Conservation (phyloP, 768 basidiomycete genomes). For the Lyophyllum atratum region DNA sequence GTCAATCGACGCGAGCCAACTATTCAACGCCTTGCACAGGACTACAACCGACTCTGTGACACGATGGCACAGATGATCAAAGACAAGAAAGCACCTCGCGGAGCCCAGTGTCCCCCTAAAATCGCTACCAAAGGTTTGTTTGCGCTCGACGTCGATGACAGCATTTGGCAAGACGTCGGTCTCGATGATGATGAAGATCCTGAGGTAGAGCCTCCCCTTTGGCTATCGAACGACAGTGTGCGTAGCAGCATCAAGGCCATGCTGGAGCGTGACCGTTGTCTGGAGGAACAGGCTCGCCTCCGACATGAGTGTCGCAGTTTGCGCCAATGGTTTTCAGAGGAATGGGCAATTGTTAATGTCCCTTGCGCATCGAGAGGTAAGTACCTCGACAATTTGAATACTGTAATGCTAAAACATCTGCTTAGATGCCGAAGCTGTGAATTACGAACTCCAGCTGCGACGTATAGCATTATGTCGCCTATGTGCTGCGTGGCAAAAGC, state of each 20-base stretch:
- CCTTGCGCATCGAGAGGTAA: neutral
- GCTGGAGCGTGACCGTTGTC: neutral
- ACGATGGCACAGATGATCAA: too few species aligned
- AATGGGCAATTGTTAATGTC: neutral
- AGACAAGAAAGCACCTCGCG: too few species aligned
- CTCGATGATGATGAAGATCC: conserved; percentile 20
- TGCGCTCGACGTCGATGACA: conserved; percentile 28
- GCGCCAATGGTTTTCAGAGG: neutral
- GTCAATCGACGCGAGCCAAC: neutral
- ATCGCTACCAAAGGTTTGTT: conserved; percentile 17
- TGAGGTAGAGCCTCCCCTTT: neutral
- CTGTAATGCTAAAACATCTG: neutral
- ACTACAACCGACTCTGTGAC: too few species aligned
- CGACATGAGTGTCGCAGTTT: neutral
- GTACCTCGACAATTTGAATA: neutral
- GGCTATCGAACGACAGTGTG: neutral
- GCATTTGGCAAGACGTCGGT: conserved; percentile 31
- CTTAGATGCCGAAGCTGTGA: neutral
- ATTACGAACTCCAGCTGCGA: neutral
- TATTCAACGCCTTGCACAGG: neutral
- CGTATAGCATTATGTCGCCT: neutral
- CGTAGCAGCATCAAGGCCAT: neutral
- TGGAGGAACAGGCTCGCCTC: neutral
- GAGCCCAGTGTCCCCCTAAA: conserved; percentile 15
- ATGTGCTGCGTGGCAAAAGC: conserved; percentile 1